A percentile compares a stretch with the other conserved stretches of the same genome.
These are phyloP conservation scores for Colletotrichum simmondsii DNA, from an alignment of 2,329 filamentous ascomycete genomes.

Conservation along the genomic window DNA sequence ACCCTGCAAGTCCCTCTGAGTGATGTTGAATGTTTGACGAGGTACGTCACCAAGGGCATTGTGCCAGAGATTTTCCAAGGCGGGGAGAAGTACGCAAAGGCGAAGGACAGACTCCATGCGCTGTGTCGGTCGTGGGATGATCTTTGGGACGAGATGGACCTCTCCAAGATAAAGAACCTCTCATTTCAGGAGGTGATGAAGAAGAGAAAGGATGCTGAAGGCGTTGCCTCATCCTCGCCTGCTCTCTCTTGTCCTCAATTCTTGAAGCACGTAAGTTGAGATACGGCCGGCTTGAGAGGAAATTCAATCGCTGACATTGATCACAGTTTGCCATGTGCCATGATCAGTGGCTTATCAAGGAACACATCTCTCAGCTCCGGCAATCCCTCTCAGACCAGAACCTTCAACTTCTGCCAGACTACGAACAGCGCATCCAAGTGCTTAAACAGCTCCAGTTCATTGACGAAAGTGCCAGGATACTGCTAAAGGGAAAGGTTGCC, in stretches of 20 bases:
- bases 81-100: slow-evolving; percentile 60
- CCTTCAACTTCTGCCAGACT: slow-evolving; percentile 93
- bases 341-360: slow-evolving; percentile 95
- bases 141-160: slow-evolving; percentile 86
- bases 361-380: slow-evolving; percentile 89
- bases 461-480: slow-evolving; percentile 86
- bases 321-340: slow-evolving; percentile 92
- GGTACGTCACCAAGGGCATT: slow-evolving; percentile 69
- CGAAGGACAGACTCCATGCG: slow-evolving; percentile 75
- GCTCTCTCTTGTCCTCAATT: slow-evolving; percentile 81
- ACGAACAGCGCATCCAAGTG: slow-evolving; percentile 93
- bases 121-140: slow-evolving; percentile 81
- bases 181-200: slow-evolving; percentile 82
- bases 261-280: slow-evolving; percentile 82
- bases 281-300: not conserved
- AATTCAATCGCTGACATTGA: slow-evolving; percentile 45
- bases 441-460: slow-evolving; percentile 93
- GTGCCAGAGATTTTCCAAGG: slow-evolving; percentile 68
- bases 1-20: slow-evolving; percentile 76
- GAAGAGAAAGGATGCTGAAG: slow-evolving; percentile 73
- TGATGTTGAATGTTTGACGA: slow-evolving; percentile 88
- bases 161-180: slow-evolving; percentile 84
- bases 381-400: slow-evolving; percentile 96
- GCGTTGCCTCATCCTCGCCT: slow-evolving; percentile 70
- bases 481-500: slow-evolving; percentile 97